These are phyloP conservation scores for Cucumis variabilis DNA, from an alignment of 331 rosid genomes.

Conservation along the genomic window DNA sequence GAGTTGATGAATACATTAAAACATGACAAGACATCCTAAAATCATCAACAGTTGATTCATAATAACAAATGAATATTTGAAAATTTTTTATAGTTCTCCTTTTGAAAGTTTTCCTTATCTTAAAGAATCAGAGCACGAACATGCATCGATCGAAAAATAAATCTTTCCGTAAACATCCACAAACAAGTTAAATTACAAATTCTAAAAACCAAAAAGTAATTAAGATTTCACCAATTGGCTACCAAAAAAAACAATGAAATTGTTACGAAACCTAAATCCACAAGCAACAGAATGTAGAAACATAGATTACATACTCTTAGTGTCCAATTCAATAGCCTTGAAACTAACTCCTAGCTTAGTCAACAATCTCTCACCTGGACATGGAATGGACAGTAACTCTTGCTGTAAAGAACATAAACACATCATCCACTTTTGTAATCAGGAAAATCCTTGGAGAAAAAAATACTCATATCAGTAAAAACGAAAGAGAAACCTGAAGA, in stretches of 20 bases:
- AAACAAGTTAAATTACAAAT: neutral
- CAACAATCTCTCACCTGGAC: conserved; percentile 64
- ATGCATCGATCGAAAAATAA: conserved; percentile 9
- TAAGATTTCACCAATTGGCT: neutral
- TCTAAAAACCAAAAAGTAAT: neutral
- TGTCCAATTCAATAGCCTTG: conserved; percentile 75
- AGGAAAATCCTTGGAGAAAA: neutral
- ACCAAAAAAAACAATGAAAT: conserved; percentile 34
- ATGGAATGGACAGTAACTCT: conserved; percentile 75
- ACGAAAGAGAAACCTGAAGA: conserved; percentile 62
- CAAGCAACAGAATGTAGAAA: neutral
- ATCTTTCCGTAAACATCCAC: neutral
- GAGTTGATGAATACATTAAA: conserved; percentile 32
- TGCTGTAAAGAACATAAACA: conserved; percentile 54
- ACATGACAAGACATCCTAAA: neutral
- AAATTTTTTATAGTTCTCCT: neutral
- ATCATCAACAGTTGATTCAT: neutral
- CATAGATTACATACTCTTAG: conserved; percentile 52
- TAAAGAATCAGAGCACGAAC: neutral
- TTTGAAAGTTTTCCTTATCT: neutral
- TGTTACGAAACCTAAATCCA: neutral
- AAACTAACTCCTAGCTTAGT: conserved; percentile 50
- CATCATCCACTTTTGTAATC: neutral
- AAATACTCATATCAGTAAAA: neutral
- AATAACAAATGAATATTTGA: neutral